These are phyloP conservation scores for Hevea brasiliensis DNA, from an alignment of 345 rosid species.

Conservation along the genomic window DNA sequence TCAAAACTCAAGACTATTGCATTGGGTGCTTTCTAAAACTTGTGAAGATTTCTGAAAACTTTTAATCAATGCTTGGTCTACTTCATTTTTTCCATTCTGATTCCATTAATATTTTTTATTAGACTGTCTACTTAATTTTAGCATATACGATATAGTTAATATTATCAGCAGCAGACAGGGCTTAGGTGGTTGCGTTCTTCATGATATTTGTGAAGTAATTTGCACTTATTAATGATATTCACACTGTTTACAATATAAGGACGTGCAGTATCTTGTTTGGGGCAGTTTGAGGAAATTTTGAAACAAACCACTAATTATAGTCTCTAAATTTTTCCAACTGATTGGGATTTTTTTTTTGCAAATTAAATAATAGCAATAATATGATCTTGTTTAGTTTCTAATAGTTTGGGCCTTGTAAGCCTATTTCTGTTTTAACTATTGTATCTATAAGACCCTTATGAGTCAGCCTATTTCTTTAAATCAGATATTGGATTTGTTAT, in stretches of 20 bases:
- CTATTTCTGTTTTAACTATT: too few relatives aligned
- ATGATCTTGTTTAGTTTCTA: too few relatives aligned
- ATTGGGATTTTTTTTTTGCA: too few relatives aligned
- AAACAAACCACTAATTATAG: not conserved
- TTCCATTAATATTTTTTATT: too few relatives aligned
- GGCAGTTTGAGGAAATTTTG: not conserved
- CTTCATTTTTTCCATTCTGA: not conserved
- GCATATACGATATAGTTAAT: not conserved
- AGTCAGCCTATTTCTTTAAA: too few relatives aligned
- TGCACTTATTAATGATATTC: not conserved
- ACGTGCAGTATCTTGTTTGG: not conserved
- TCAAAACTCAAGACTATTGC: not conserved
- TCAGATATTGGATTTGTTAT: too few relatives aligned
- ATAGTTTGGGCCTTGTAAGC: too few relatives aligned
- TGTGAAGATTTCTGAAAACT: not conserved
- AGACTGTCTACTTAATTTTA: not conserved
- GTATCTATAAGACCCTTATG: too few relatives aligned
- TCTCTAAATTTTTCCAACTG: not conserved
- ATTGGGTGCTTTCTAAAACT: not conserved
- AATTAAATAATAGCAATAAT: too few relatives aligned
- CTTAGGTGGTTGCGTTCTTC: not conserved
- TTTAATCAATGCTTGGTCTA: too few relatives aligned
- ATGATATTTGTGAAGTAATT: not conserved
- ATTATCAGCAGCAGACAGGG: not conserved
- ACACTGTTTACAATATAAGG: not conserved